These are phyloP conservation scores for Arachnopeziza araneosa DNA, from an alignment of 2,329 filamentous ascomycete species.

Conservation along the genomic window DNA sequence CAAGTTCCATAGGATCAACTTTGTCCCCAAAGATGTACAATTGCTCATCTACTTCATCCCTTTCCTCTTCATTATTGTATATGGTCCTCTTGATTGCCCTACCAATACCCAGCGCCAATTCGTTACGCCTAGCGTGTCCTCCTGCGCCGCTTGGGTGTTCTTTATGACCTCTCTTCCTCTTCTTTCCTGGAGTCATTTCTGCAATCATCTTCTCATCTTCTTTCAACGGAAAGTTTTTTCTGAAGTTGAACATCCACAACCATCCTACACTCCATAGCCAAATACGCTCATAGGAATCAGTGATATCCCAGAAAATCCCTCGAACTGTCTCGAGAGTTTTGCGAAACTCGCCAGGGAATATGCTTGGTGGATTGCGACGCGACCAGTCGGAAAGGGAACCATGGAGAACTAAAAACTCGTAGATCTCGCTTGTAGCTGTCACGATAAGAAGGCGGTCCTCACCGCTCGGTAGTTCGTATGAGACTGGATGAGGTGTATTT, in stretches of 20 bases:
- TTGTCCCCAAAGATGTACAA: slow-evolving; percentile 30
- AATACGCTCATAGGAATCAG: slow-evolving; percentile 50
- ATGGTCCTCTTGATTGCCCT: slow-evolving; percentile 23
- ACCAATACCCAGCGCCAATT: slow-evolving; percentile 31
- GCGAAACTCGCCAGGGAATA: slow-evolving; percentile 68
- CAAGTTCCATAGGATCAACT: slow-evolving; percentile 31
- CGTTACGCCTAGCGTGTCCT: slow-evolving; percentile 39
- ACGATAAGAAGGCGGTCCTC: slow-evolving; percentile 54
- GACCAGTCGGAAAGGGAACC: slow-evolving; percentile 83
- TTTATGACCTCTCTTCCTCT: slow-evolving; percentile 25
- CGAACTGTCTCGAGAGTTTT: slow-evolving; percentile 74
- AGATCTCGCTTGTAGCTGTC: slow-evolving; percentile 61
- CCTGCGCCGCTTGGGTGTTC: slow-evolving; percentile 43
- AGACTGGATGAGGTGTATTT: slow-evolving; percentile 24
- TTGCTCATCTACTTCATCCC: slow-evolving; percentile 32
- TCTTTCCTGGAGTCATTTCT: slow-evolving; percentile 30
- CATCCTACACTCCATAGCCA: slow-evolving; percentile 87
- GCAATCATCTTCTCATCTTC: slow-evolving; percentile 20
- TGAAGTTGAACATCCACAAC: slow-evolving; percentile 87
- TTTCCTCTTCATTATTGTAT: slow-evolving; percentile 30
- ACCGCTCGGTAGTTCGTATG: slow-evolving; percentile 47
- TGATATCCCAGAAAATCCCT: slow-evolving; percentile 77
- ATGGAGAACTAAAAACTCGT: slow-evolving; percentile 72
- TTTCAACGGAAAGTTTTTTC: slow-evolving; percentile 52
- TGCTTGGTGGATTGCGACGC: slow-evolving; percentile 69